phyloP scores from a whole-genome alignment of 2,329 filamentous ascomycete genomes.

The Chaetomium sp. region DNA sequence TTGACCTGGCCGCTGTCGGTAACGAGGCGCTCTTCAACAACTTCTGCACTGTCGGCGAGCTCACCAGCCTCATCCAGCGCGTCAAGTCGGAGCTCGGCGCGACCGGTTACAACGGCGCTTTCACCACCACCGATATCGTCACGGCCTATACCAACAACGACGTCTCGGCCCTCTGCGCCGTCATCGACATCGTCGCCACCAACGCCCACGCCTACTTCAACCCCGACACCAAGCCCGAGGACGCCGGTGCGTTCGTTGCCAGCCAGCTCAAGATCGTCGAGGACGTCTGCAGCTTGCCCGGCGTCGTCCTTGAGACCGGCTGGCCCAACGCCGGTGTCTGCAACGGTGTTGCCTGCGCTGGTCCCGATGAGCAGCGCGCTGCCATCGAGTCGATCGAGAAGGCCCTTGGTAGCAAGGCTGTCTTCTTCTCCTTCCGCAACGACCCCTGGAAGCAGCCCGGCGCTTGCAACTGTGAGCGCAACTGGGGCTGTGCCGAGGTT shows the following conservation, averaged over 20 bases:
- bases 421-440: conserved; percentile 76
- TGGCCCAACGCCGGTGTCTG: conserved; percentile 68
- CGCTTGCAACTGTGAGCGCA: conserved; percentile 66
- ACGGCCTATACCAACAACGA: conserved; percentile 64
- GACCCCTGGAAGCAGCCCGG: conserved; percentile 77
- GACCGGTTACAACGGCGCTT: conserved; percentile 64
- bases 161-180: conserved; percentile 57
- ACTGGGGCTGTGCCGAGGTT: conserved; percentile 62
- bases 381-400: conserved; percentile 68
- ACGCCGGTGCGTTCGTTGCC: conserved; percentile 71
- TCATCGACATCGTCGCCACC: conserved; percentile 71
- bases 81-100: conserved; percentile 56
- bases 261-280: conserved; percentile 66
- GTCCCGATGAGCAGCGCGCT: conserved; percentile 56
- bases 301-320: conserved; percentile 82
- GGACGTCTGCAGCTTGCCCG: conserved; percentile 63
- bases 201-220: conserved; percentile 98
- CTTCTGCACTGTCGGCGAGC: conserved; percentile 56
- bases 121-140: conserved; percentile 83
- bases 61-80: conserved; percentile 63
- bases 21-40: conserved; percentile 85
- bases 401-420: conserved; percentile 58
- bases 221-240: conserved; percentile 50
- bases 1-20: conserved; percentile 76
- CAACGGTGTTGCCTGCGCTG: conserved; percentile 69